A percentile compares a stretch with the other conserved stretches of the same genome.
phyloP scores from a whole-genome alignment of 2,329 filamentous ascomycete genomes.

The Arachnopeziza araneosa region DNA sequence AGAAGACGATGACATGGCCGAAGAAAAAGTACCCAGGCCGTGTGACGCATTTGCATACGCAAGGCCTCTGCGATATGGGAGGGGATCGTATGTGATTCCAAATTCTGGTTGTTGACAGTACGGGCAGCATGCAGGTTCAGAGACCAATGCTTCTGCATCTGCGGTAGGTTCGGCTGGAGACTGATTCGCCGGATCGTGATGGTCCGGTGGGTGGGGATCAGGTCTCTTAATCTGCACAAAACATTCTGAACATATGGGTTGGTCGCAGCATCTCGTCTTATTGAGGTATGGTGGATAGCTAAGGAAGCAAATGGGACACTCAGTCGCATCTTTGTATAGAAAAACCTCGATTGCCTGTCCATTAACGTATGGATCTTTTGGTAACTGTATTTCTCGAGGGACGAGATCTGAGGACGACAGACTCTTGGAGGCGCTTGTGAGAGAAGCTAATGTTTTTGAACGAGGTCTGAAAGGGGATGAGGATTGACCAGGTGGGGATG shows the following conservation, averaged over 20 bases:
- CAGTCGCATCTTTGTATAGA: constrained; percentile 82
- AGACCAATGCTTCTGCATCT: constrained; percentile 66
- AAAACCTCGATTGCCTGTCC: constrained; percentile 91
- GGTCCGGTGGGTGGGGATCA: constrained; percentile 84
- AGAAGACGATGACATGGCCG: constrained; percentile 82
- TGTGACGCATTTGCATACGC: constrained; percentile 53
- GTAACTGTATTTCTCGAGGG: constrained; percentile 73
- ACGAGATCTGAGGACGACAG: constrained; percentile 64
- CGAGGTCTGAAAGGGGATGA: constrained; percentile 68
- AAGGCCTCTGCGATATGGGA: constrained; percentile 81
- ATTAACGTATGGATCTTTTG: constrained; percentile 82
- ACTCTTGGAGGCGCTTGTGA: constrained; percentile 69
- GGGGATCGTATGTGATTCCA: constrained; percentile 89
- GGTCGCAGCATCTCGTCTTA: constrained; percentile 89
- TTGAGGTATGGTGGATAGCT: constrained; percentile 95
- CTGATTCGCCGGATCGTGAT: constrained; percentile 24
- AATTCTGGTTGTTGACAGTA: constrained; percentile 96
- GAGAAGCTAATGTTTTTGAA: constrained; percentile 82
- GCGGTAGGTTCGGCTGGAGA: constrained; percentile 29
- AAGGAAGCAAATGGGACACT: constrained; percentile 95
- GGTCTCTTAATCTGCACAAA: constrained; percentile 97
- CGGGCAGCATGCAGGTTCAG: constrained; percentile 85
- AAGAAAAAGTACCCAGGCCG: constrained; percentile 48
- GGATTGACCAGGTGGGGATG: constrained; percentile 38
- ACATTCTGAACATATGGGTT: constrained; percentile 95